These are phyloP conservation scores for Arabis hirsuta DNA, from an alignment of 345 rosid genomes.

Conservation along the genomic window DNA sequence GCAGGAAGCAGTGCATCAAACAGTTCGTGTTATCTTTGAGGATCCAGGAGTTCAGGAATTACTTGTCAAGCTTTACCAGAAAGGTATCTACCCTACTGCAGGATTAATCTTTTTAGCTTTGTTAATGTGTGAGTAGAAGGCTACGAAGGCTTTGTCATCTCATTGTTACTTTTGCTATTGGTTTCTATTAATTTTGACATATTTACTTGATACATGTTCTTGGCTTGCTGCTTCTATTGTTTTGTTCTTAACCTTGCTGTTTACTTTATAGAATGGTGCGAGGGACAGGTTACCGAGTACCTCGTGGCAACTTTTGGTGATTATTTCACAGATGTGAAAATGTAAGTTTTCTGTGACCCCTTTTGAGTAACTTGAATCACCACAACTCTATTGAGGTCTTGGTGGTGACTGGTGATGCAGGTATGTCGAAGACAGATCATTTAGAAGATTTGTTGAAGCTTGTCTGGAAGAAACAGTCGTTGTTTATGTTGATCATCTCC, in stretches of 20 bases:
- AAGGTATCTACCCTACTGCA: conserved; percentile 53
- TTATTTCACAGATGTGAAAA: conserved; percentile 93
- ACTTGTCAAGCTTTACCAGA: conserved; percentile 92
- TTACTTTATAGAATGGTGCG: conserved; percentile 82
- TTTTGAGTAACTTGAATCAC: not conserved
- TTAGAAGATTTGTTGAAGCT: conserved; percentile 94
- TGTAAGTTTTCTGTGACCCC: conserved; percentile 54
- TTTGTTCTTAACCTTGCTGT: conserved; percentile 31
- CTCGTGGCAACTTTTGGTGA: conserved; percentile 95
- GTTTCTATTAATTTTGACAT: conserved; percentile 11
- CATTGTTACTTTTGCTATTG: conserved; percentile 5
- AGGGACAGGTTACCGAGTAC: conserved; percentile 95
- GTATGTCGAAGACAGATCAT: conserved; percentile 96
- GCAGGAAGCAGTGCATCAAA: conserved; percentile 94
- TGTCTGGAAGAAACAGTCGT: conserved; percentile 91
- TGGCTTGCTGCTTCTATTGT: conserved; percentile 12
- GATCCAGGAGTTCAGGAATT: conserved; percentile 98
- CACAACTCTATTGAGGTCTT: conserved; percentile 13
- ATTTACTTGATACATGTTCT: not conserved
- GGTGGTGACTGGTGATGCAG: conserved; percentile 50
- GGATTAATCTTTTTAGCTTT: conserved; percentile 17
- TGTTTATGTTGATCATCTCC: conserved; percentile 87
- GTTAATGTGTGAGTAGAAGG: conserved; percentile 3
- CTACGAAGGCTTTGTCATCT: conserved; percentile 8
- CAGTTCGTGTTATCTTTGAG: conserved; percentile 89